phyloP scores from a whole-genome alignment of 75 land plant species.

The Larix kaempferi region DNA sequence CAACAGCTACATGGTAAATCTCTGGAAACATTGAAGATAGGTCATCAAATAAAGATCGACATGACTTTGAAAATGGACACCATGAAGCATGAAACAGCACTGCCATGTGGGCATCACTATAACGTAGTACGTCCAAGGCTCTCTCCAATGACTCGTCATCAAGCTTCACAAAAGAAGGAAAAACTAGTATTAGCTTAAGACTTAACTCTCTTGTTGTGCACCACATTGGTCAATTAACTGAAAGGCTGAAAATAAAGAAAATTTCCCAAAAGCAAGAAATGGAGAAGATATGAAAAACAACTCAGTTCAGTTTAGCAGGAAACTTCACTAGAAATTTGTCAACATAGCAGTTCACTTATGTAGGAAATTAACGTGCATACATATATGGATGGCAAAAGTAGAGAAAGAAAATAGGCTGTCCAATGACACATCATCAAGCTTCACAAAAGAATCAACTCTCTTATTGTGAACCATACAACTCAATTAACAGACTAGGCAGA shows the following conservation, averaged over 20 bases:
- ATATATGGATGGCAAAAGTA: no score
- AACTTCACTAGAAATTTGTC: no score
- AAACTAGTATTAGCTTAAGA: no score
- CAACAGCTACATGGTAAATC: conserved; percentile 81
- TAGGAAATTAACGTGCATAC: no score
- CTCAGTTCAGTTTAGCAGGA: no score
- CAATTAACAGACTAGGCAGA: no score
- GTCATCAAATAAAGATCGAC: conserved; percentile 52
- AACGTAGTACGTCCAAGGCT: conserved; percentile 54
- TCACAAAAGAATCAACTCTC: conserved; percentile 10
- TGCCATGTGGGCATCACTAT: conserved; percentile 42
- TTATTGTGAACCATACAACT: no score
- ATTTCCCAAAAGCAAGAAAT: background rate
- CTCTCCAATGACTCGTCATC: conserved; percentile 66
- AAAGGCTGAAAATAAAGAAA: no score
- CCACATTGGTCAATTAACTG: no score
- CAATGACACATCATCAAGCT: conserved; percentile 34
- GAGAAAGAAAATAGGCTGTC: no score
- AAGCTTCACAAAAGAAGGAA: conserved; percentile 35
- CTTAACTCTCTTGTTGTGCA: no score
- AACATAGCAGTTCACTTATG: no score
- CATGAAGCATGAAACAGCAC: conserved; percentile 91
- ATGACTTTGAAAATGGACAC: conserved; percentile 83
- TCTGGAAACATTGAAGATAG: conserved; percentile 67
- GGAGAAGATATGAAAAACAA: background rate